Evolutionary conservation across 2,329 filamentous ascomycete species (phyloP).

Genomic region (Alternaria dauci): DNA sequence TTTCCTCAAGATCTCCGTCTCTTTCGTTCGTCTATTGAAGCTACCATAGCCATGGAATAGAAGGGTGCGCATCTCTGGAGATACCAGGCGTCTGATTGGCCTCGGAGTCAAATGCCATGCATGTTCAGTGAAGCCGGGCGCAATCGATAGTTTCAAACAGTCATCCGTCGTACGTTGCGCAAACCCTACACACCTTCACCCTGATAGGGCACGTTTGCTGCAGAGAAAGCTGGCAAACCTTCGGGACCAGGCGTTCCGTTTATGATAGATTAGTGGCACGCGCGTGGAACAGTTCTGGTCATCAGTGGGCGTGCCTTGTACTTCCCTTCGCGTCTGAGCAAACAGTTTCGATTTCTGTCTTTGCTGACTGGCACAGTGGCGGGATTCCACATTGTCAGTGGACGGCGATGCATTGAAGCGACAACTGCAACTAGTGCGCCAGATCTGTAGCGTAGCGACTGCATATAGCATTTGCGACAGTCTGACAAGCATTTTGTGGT

Average conservation of each 20-base stretch:
- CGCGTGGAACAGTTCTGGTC: background rate
- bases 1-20: conserved; percentile 2
- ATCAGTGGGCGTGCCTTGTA: background rate
- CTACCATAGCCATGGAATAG: background rate
- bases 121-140: background rate
- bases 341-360: background rate
- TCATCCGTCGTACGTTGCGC: background rate
- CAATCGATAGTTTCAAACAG: background rate
- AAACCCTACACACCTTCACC: background rate
- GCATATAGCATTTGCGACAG: background rate
- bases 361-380: background rate
- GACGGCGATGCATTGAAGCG: background rate
- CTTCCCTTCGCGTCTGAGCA: conserved; percentile 1
- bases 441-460: background rate
- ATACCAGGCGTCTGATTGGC: background rate
- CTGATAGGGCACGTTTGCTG: conserved; percentile 1
- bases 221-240: background rate
- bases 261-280: conserved; percentile 1
- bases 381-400: background rate
- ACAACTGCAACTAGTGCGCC: background rate
- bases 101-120: background rate
- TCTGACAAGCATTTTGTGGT: background rate
- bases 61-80: background rate
- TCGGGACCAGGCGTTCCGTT: background rate
- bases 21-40: background rate